Base-by-base conservation (phyloP, 2,329 filamentous ascomycete species). In the Curvularia hawaiiensis region DNA sequence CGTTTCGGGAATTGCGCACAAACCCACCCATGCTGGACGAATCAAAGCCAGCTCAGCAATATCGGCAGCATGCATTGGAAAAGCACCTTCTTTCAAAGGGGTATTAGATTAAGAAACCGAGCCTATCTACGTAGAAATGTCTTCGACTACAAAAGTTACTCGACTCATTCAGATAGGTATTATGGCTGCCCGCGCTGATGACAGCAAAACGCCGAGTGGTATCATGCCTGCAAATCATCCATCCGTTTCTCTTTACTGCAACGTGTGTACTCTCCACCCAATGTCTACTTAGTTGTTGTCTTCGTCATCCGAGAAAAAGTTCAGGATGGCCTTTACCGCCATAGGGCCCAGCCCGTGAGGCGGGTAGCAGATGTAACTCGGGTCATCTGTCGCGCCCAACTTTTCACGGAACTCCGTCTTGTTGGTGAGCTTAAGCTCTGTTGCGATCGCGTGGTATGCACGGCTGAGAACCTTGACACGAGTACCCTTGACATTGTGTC, bases 331-430 rank as follows among this genome's bases (percentile, higher is more conserved):
- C 74, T 90, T 87, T 61, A 92, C 87, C 43, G 92, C 93, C 61
- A 88, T 86, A 45, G 93, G 87, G 1, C 92, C 92, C 28, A 97
- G 83, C 8, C 93, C 92, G 70, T 92, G 88, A 56, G 90, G 88
- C 40, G 93, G 93, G 77, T 96, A 97, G 72, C 91, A 92, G 65
- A 97, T 92, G 77, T 91, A 97, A 28, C 94, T 87, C 47, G 90
- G 87, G 70, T 97, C 92, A 59, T 93, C 91, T 56, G 86, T 81
- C 4, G 90, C 90, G 52, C 93, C 93, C 75, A 97, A 86, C 83
- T 97, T 97, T 79, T 91, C 89, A 59, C 93, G 83, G 80, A 97
- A 97, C 75, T 93, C 92, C 52, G 86, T 89, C 85, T 96, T 97
- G 72, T 90, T 87, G 45, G 88, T 89, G 63, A 96, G 82, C 66